These are phyloP conservation scores for Venturia nashicola DNA, from an alignment of 2,329 filamentous ascomycete species.

Conservation along the genomic window DNA sequence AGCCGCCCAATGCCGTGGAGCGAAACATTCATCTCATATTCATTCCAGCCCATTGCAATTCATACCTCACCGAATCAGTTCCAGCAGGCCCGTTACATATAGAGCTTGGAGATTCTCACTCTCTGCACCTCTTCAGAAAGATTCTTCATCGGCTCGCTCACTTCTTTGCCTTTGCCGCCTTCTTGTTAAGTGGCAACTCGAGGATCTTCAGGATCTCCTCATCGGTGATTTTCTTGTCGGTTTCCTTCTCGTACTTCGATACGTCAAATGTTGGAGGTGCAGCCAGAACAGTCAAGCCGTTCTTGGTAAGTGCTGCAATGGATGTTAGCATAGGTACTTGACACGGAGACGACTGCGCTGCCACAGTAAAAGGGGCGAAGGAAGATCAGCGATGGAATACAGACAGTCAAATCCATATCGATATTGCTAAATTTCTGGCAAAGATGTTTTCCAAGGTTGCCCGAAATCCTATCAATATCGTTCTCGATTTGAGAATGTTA, in stretches of 20 bases:
- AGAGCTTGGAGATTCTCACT: not conserved
- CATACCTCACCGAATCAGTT: not conserved
- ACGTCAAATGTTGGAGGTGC: constrained; percentile 65
- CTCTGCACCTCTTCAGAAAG: not conserved
- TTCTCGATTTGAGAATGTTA: not conserved
- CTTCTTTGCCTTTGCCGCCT: constrained; percentile 85
- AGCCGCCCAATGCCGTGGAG: not conserved
- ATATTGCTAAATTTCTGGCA: not conserved
- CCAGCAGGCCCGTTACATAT: not conserved
- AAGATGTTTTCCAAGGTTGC: not conserved
- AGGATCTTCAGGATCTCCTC: constrained; percentile 93
- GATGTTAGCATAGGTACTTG: constrained; percentile 6
- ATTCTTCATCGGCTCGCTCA: constrained; percentile 65
- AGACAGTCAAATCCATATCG: not conserved
- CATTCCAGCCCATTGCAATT: not conserved
- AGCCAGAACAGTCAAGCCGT: constrained; percentile 79
- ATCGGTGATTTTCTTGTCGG: constrained; percentile 95
- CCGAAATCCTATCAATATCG: not conserved
- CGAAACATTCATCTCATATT: not conserved
- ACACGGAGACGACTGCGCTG: constrained; percentile 11
- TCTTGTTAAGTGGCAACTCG: constrained; percentile 67
- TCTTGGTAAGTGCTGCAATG: constrained; percentile 80
- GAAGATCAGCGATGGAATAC: not conserved
- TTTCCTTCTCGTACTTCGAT: constrained; percentile 57
- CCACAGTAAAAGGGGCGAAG: not conserved